These are phyloP conservation scores for Eimeria maxima DNA, from an alignment of 169 alveolate species.

Conservation along the genomic window DNA sequence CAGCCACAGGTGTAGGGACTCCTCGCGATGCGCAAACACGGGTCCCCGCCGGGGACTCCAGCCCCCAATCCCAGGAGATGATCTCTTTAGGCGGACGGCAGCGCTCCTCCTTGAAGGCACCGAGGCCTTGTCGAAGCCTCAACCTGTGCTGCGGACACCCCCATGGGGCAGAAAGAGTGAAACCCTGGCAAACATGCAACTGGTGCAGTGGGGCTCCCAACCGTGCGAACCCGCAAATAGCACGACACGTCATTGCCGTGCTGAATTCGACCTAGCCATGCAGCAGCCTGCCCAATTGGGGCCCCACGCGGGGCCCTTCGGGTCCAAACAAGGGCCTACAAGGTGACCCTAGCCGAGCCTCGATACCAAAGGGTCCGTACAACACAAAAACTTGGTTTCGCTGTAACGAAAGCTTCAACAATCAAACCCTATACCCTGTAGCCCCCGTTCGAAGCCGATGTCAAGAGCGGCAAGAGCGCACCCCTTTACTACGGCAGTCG, in stretches of 20 bases:
- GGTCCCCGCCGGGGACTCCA: neutral
- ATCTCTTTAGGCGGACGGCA: neutral
- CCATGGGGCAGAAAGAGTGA: neutral
- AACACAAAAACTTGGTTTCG: neutral
- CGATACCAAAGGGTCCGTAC: neutral
- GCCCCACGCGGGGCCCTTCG: neutral
- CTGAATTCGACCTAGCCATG: neutral
- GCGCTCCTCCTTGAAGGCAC: neutral
- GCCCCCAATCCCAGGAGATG: neutral
- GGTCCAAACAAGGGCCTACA: neutral
- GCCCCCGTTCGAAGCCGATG: neutral
- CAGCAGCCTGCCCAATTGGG: neutral
- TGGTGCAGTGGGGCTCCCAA: neutral
- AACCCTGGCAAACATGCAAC: neutral
- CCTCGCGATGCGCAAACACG: neutral
- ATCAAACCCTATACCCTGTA: neutral
- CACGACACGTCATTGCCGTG: conserved; percentile 1
- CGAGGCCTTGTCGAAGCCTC: neutral
- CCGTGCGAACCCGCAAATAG: neutral
- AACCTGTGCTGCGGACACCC: neutral
- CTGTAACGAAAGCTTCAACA: neutral
- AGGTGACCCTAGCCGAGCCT: neutral
- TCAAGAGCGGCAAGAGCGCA: neutral
- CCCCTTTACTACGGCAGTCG: neutral
- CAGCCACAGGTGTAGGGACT: neutral